A percentile compares a stretch with the other conserved stretches of the same genome.
phyloP scores from a whole-genome alignment of 1,284 basidiomycete species.

The Butyriboletus pseudospeciosus region DNA sequence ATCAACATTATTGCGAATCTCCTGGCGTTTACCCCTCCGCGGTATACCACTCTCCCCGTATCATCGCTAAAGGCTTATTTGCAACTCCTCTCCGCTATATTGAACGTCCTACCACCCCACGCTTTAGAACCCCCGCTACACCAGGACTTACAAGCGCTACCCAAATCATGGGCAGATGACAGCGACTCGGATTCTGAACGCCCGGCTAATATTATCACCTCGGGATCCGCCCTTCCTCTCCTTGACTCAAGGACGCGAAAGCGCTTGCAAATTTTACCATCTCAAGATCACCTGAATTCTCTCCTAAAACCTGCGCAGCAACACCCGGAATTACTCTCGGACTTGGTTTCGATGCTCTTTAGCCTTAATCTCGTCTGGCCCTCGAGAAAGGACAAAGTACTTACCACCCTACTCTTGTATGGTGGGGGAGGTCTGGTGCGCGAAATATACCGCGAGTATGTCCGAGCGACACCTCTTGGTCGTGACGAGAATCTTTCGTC shows the following conservation, averaged over 20 bases:
- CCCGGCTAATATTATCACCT: constrained; percentile 36
- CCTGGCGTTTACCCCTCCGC: constrained; percentile 54
- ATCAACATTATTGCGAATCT: constrained; percentile 65
- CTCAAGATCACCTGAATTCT: constrained; percentile 47
- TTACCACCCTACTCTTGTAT: constrained; percentile 47
- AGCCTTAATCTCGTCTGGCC: constrained; percentile 59
- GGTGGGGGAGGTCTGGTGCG: constrained; percentile 61
- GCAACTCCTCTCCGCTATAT: constrained; percentile 44
- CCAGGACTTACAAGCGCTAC: constrained; percentile 18
- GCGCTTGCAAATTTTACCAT: constrained; percentile 49
- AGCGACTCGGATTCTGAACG: constrained; percentile 31
- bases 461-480: constrained; percentile 56
- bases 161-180: constrained; percentile 30
- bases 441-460: constrained; percentile 68
- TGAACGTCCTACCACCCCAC: constrained; percentile 52
- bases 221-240: constrained; percentile 33
- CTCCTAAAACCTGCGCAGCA: constrained; percentile 42
- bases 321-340: constrained; percentile 37
- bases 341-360: constrained; percentile 50
- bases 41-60: constrained; percentile 45
- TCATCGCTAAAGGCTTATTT: constrained; percentile 54
- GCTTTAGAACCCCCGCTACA: constrained; percentile 45
- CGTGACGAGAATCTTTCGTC: constrained; percentile 44
- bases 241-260: constrained; percentile 57
- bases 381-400: constrained; percentile 48